A percentile compares a stretch with the other conserved stretches of the same genome.
Evolutionary conservation across 352 stramenopile species (phyloP).

Genomic region (Pythium aristosporum): DNA sequence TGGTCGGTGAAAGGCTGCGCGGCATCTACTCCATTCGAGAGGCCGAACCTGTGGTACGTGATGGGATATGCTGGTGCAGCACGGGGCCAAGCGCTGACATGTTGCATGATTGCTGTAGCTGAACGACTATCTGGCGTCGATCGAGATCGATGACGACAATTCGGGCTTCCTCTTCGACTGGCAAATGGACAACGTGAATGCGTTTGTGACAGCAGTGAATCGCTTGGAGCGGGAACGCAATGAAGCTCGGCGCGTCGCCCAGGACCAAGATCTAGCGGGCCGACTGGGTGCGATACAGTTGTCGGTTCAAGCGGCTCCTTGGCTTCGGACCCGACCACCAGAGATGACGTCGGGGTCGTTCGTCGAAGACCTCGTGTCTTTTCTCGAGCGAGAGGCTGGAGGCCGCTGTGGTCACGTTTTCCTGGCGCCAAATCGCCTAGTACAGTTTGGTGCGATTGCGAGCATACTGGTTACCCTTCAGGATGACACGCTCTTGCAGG

Average conservation of each 20-base stretch:
- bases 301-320: neutral
- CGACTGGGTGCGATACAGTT: too few species aligned
- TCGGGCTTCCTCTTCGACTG: conserved; percentile 8
- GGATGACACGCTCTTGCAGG: too few species aligned
- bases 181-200: conserved; percentile 2
- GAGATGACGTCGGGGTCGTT: conserved; percentile 24
- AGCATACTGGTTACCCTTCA: too few species aligned
- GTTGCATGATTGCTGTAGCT: neutral
- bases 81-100: too few species aligned
- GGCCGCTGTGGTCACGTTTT: conserved; percentile 20
- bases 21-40: too few species aligned
- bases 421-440: neutral
- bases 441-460: too few species aligned
- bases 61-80: too few species aligned
- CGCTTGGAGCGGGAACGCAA: neutral
- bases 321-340: conserved; percentile 18
- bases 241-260: too few species aligned
- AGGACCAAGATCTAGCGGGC: too few species aligned
- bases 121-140: neutral
- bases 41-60: too few species aligned
- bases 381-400: conserved; percentile 15
- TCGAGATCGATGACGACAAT: neutral
- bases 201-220: conserved; percentile 15
- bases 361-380: conserved; percentile 12
- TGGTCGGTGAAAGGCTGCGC: too few species aligned